Evolutionary conservation across 2,329 filamentous ascomycete genomes (phyloP), one percentile per base, ranked within the genome.

Genomic region (Xylaria sp.): DNA sequence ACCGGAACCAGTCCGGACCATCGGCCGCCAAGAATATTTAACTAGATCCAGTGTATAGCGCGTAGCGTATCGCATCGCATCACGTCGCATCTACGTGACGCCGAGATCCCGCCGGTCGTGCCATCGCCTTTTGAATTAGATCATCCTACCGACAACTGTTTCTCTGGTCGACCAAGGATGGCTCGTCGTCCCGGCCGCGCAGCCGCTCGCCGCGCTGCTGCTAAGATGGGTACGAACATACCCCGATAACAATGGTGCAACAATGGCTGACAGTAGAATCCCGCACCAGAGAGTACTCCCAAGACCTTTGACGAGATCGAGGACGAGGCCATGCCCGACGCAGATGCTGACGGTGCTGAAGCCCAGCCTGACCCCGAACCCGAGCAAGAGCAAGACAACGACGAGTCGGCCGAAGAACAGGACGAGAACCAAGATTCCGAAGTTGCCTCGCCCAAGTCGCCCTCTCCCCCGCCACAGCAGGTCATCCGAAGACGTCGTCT

Each of bases 401-500:
- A 78, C n/a, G 80, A 81, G 3, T 80, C 80, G 3, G 75, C 75
- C 13, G 73, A 67, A 18, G 77, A 78, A 32, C 74, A 75, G 23
- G 77, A 76, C 3, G 76, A 76, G 2, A 77, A 77, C 32, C 77
- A 76, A 57, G 78, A 78, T 13, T 77, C 74, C 9, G 80, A 82
- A 32, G 76, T 72, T 15, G 77, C 78, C 12, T 84, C 82, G 1
- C 79, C 76, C 43, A 87, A 87, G 75, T 84, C 86, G 12, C 84
- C 86, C 1, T 83, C 84, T 0, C 85, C 86, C 23, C 83, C 84
- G 1, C 89, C 89, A 30, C 88, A 85, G 66, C 86, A 87, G 28
- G 85, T 91, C 53, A 86, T 93, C 67, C 89, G 92, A 62, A 88
- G 91, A 76, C 92, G 92, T 80, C 90, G 93, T 60, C 86, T 94